Evolutionary conservation across 2,329 filamentous ascomycete genomes (phyloP), one percentile per base, ranked within the genome.

Genomic region (Exophiala phaeomuriformis): DNA sequence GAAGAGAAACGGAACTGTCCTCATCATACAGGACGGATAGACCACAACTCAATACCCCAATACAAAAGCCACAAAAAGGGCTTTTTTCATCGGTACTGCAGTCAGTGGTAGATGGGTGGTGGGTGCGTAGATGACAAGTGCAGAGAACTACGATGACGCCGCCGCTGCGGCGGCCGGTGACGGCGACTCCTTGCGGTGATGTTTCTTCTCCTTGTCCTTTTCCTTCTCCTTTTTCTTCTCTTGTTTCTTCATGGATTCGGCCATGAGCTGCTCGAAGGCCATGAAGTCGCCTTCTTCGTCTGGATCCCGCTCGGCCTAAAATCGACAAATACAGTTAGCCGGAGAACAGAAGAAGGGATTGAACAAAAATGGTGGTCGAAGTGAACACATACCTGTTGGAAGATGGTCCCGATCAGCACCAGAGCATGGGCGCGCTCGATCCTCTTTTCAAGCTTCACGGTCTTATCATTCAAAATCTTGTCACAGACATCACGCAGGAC

Each of bases 251-350:
- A 90, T 90, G 3, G 91, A 91, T 69, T 98, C 93, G 47, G 93
- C 90, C 71, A 98, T 95, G 52, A 98, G 83, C 71, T 97, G 90
- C 70, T 98, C 93, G 64, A 98, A 98, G 10, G 91, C 90, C 82
- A 98, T 94, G 72, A 95, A 97, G 66, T 97, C 93, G 60, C 93
- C 91, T 72, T 98, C 93, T 75, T 98, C 93, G 61, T 98, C 93
- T 40, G 91, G 86, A 51, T 91, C 86, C 58, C 93, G 84, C 69
- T 86, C 80, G 39, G 91, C 88, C 90, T 96, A 62, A 45, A 28
- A 4, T 42, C 35, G 10, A 37, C 32, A 36, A 35, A 9, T 51
- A 32, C 3, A 12, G 37, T 33, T 12, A 28, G 5, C 27, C 28
- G 8, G 10, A 41, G 41, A 33, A 33, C 19, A 19, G 19, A 19